These are phyloP conservation scores for Trichoderma sp. DNA, from an alignment of 2,329 filamentous ascomycete species.

Conservation along the genomic window DNA sequence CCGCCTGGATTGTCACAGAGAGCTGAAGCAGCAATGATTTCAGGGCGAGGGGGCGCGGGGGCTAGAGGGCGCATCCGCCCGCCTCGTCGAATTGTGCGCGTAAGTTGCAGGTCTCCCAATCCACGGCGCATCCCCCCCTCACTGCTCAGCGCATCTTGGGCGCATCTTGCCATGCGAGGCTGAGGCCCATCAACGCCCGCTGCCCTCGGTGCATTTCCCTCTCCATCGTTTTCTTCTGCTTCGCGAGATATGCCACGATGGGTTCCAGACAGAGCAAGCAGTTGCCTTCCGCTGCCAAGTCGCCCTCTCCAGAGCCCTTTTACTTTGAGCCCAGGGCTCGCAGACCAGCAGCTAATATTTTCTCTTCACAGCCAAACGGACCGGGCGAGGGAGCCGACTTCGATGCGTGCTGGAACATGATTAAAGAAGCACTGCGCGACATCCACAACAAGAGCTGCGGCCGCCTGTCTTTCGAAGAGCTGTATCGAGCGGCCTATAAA, in stretches of 20 bases:
- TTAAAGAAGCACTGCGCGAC: constrained; percentile 73
- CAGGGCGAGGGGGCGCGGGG: constrained; percentile 45
- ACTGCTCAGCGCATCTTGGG: background rate
- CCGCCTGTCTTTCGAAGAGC: constrained; percentile 85
- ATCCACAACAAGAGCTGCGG: constrained; percentile 94
- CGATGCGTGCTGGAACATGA: constrained; percentile 75
- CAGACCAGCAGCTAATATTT: constrained; percentile 25
- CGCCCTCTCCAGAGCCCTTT: background rate
- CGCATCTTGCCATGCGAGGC: background rate
- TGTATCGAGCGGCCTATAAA: constrained; percentile 92
- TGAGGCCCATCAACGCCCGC: background rate
- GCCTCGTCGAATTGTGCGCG: constrained; percentile 42
- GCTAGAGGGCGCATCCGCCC: constrained; percentile 42
- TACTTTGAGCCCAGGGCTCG: background rate
- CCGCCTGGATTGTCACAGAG: background rate
- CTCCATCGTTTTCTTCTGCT: background rate
- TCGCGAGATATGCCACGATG: background rate
- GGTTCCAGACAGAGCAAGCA: constrained; percentile 8
- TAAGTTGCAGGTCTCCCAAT: constrained; percentile 29
- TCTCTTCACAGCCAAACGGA: constrained; percentile 31
- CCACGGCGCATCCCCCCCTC: background rate
- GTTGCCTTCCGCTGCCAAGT: background rate
- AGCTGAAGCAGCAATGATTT: constrained; percentile 41
- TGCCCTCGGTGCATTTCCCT: background rate
- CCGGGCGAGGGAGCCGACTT: constrained; percentile 68